These are phyloP conservation scores for Cocos nucifera DNA, from an alignment of 176 grass and related monocot genomes.

Conservation along the genomic window DNA sequence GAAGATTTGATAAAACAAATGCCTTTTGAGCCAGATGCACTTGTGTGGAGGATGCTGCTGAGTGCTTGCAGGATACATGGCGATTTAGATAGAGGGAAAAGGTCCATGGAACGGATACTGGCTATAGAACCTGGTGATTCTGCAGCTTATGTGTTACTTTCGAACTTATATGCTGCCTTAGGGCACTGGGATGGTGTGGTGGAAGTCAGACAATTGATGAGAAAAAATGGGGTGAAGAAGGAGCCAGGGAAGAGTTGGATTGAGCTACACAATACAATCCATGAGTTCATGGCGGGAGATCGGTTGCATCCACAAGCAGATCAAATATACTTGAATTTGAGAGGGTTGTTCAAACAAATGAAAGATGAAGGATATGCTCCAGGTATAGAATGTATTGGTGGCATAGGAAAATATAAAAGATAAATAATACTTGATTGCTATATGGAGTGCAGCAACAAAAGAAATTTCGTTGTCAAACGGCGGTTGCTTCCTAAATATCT, in stretches of 20 bases:
- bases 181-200: constrained; percentile 14
- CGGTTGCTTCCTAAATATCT: no score
- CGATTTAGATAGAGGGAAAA: constrained; percentile 10
- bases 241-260: constrained; percentile 25
- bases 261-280: constrained; percentile 14
- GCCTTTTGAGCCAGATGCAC: constrained; percentile 19
- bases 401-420: no score
- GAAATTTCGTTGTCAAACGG: no score
- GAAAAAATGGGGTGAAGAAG: constrained; percentile 17
- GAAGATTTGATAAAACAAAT: constrained; percentile 19
- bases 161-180: constrained; percentile 16
- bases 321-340: constrained; percentile 13
- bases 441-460: no score
- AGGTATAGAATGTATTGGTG: constrained; percentile 9
- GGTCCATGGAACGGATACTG: constrained; percentile 19
- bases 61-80: constrained; percentile 28
- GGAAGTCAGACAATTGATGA: constrained; percentile 19
- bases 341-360: constrained; percentile 19
- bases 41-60: constrained; percentile 23
- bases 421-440: no score
- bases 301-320: constrained; percentile 12
- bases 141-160: constrained; percentile 24
- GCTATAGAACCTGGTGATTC: constrained; percentile 22
- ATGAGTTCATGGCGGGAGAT: constrained; percentile 18
- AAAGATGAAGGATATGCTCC: constrained; percentile 18